A percentile compares a stretch with the other conserved stretches of the same genome.
Conservation (phyloP, 2,329 filamentous ascomycete genomes). For the Sporothrix sp. region DNA sequence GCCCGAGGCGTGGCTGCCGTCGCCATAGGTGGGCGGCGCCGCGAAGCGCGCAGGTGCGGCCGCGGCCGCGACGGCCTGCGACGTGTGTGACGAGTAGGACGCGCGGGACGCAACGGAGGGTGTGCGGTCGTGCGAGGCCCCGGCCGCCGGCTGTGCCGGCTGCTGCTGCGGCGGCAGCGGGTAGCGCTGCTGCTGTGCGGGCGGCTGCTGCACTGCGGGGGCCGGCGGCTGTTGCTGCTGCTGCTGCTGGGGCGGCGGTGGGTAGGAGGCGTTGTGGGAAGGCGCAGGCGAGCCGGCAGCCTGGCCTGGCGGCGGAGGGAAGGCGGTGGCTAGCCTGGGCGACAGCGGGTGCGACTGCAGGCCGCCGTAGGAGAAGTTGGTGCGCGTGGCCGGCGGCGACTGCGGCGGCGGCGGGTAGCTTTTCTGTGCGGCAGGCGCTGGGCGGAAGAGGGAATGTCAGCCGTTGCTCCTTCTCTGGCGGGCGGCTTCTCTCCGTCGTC, state of each 20-base stretch:
- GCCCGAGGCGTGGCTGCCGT: conserved; percentile 10
- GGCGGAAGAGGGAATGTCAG: neutral
- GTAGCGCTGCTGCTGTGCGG: conserved; percentile 25
- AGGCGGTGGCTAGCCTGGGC: conserved; percentile 20
- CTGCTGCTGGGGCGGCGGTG: conserved; percentile 19
- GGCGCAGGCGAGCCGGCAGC: conserved; percentile 22
- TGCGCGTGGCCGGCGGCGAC: conserved; percentile 28
- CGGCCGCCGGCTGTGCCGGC: conserved; percentile 26
- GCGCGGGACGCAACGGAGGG: conserved; percentile 19
- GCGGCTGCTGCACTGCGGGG: conserved; percentile 18
- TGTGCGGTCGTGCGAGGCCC: conserved; percentile 24
- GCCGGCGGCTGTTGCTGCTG: conserved; percentile 13
- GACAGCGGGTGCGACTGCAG: conserved; percentile 23
- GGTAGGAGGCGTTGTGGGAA: conserved; percentile 24
- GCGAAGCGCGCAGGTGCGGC: conserved; percentile 18
- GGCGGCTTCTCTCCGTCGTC: too few relatives aligned
- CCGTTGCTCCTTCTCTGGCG: neutral
- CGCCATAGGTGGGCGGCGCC: conserved; percentile 24
- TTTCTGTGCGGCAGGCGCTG: conserved; percentile 17
- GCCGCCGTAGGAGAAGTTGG: conserved; percentile 27
- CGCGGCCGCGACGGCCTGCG: neutral
- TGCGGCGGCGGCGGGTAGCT: conserved; percentile 29
- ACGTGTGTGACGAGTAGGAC: conserved; percentile 17
- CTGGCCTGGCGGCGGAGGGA: conserved; percentile 26
- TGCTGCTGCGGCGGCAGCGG: conserved; percentile 16